phyloP scores from a whole-genome alignment of 2,329 filamentous ascomycete species.

The Xylaria sp. region DNA sequence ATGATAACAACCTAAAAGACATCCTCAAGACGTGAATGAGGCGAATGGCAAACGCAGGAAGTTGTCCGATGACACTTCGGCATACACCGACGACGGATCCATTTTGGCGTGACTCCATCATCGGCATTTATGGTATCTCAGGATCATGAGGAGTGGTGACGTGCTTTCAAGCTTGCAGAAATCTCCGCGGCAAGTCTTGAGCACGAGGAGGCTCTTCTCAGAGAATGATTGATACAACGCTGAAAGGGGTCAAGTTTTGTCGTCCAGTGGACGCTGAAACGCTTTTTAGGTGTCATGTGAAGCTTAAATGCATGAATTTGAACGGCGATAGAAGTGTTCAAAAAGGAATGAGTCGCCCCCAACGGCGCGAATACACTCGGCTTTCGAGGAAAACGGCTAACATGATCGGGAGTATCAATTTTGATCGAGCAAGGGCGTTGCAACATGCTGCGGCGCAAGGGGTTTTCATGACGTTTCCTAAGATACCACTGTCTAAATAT shows the following conservation, averaged over 20 bases:
- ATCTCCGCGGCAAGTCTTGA: not conserved
- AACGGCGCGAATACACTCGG: not conserved
- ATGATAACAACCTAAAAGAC: conserved; percentile 63
- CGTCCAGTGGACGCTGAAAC: not conserved
- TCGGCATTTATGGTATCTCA: not conserved
- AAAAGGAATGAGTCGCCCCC: not conserved
- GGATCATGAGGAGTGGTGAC: not conserved
- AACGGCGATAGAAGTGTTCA: not conserved
- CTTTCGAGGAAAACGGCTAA: not conserved
- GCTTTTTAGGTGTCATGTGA: not conserved
- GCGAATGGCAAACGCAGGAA: not conserved
- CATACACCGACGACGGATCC: not conserved
- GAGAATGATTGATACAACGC: conserved; percentile 25
- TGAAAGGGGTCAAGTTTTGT: conserved; percentile 1
- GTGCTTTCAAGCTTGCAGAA: not conserved
- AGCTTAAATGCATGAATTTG: not conserved
- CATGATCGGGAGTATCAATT: not conserved
- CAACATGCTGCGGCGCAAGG: not conserved
- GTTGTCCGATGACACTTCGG: not conserved
- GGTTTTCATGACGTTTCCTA: conserved; percentile 25
- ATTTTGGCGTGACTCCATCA: not conserved
- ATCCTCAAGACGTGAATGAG: not conserved
- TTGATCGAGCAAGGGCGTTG: not conserved
- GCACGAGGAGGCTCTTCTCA: not conserved
- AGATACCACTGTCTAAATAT: conserved; percentile 40